These are phyloP conservation scores for Colletotrichum coccodes DNA, from an alignment of 2,329 filamentous ascomycete species.

Conservation along the genomic window DNA sequence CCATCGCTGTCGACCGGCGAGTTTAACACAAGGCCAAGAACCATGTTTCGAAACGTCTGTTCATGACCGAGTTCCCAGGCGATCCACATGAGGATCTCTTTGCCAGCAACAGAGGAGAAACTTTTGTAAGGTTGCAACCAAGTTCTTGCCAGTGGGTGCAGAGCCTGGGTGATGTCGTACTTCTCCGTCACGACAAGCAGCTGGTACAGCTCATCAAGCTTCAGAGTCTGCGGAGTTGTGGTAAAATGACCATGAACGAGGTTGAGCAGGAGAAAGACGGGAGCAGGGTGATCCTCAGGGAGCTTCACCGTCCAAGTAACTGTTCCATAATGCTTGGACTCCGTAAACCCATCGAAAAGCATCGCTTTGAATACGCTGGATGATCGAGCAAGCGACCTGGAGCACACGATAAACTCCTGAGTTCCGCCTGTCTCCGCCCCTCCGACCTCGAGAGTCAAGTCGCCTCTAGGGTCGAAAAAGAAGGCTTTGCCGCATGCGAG, in stretches of 20 bases:
- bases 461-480: background rate
- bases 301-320: background rate
- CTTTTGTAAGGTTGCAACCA: background rate
- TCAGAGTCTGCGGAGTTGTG: background rate
- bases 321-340: background rate
- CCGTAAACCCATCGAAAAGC: background rate
- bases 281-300: background rate
- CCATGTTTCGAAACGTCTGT: accelerated
- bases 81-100: background rate
- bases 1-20: background rate
- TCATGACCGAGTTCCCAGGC: constrained; percentile 6
- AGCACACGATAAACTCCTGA: background rate
- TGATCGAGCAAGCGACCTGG: background rate
- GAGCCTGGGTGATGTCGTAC: background rate
- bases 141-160: background rate
- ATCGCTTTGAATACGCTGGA: constrained; percentile 1
- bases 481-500: background rate
- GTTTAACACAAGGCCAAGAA: background rate
- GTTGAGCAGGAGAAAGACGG: background rate
- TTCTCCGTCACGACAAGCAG: background rate
- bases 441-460: background rate
- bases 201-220: background rate
- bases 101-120: background rate
- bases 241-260: background rate
- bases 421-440: background rate